Conservation (phyloP, 495 filamentous ascomycete genomes). For the Xylaria curta region DNA sequence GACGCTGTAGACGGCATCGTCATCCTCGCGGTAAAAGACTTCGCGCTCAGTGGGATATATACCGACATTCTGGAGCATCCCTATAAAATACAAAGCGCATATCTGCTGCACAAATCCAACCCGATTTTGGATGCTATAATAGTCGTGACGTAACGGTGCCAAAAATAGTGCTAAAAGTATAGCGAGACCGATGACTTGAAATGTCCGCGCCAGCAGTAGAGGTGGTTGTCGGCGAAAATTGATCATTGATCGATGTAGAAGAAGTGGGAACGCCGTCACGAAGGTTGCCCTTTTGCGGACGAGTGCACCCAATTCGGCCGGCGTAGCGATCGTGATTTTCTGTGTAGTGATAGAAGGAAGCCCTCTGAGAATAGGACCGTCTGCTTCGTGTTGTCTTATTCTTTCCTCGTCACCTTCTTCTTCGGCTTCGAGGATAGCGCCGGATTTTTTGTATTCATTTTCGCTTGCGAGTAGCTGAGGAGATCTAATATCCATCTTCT, state of each 20-base stretch:
- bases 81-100: constrained; percentile 73
- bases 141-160: constrained; percentile 70
- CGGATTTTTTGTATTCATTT: not conserved
- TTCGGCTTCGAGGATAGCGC: not conserved
- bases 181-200: constrained; percentile 70
- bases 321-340: constrained; percentile 59
- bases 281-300: constrained; percentile 67
- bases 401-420: not conserved
- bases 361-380: not conserved
- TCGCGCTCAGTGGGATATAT: constrained; percentile 72
- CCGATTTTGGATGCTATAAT: constrained; percentile 70
- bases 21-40: constrained; percentile 73
- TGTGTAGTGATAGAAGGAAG: not conserved
- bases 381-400: not conserved
- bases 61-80: constrained; percentile 79
- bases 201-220: constrained; percentile 66
- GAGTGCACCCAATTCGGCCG: constrained; percentile 72
- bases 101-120: constrained; percentile 75
- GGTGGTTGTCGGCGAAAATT: constrained; percentile 72
- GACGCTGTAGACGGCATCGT: constrained; percentile 69
- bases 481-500: not conserved
- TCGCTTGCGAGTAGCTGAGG: not conserved
- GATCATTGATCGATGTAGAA: constrained; percentile 67
- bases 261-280: constrained; percentile 64
- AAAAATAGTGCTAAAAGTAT: constrained; percentile 74